phyloP scores from a whole-genome alignment of 1,284 basidiomycete species.

The Ceratobasidium sp. region DNA sequence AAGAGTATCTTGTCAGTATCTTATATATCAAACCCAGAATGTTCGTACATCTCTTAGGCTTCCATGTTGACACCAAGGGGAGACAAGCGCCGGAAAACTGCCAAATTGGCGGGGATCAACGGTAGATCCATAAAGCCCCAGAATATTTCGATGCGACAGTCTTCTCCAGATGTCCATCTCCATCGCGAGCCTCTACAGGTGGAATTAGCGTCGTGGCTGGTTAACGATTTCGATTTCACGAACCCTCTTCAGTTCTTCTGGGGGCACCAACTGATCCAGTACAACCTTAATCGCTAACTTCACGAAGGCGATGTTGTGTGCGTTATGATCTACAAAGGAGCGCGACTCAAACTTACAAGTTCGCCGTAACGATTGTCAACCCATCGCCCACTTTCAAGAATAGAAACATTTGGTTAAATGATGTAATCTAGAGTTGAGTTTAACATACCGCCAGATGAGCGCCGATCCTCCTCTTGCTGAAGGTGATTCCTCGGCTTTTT shows the following conservation, averaged over 20 bases:
- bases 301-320: not conserved
- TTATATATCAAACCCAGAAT: not conserved
- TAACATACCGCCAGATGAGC: conserved; percentile 6
- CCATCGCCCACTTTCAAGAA: conserved; percentile 18
- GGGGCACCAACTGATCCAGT: not conserved
- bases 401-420: not conserved
- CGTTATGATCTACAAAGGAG: not conserved
- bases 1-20: not conserved
- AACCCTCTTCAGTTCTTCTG: not conserved
- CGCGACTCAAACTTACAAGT: not conserved
- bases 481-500: not conserved
- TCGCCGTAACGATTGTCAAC: not conserved
- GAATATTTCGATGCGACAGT: conserved; percentile 4
- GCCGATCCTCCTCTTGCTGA: not conserved
- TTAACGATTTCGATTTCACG: not conserved
- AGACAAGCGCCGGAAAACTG: not conserved
- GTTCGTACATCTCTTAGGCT: conserved; percentile 7
- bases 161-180: conserved; percentile 13
- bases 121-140: conserved; percentile 4
- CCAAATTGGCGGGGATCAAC: not conserved
- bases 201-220: not conserved
- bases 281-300: conserved; percentile 22
- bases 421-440: not conserved
- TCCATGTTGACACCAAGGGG: conserved; percentile 17
- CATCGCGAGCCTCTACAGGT: not conserved